Evolutionary conservation across 257 asterid species (phyloP), one percentile per base, ranked within the genome.

Genomic region (Ajuga chamaepitys): DNA sequence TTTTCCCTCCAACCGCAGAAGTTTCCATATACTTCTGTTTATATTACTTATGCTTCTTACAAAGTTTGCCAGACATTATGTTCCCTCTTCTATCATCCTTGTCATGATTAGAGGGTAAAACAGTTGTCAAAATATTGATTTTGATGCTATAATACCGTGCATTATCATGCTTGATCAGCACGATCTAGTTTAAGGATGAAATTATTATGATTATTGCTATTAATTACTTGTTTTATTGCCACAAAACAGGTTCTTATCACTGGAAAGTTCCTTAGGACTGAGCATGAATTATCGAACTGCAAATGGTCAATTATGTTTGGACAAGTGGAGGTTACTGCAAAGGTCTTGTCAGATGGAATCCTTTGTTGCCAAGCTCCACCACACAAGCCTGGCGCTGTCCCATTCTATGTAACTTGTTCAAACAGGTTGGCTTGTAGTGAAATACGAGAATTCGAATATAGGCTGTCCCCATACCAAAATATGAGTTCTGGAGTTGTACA

Each of bases 271-370:
- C 90, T 90, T 51, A 84, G 78, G 79, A 75, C 79, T 66, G 79
- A 75, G 58, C 62, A 79, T 45, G 93, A 80, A 48, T 64, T 79
- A 21, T 73, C 78, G 38, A 70, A 66, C 16, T 82, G 68, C 77
- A 81, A 81, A 74, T 90, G 96, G 96, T 82, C 96, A 46, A 66
- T 89, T 62, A 90, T 90, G 97, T 90, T 90, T 78, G 96, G 97
- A 55, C 87, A 83, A 78, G 70, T 89, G 72, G 96, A 89, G 87
- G 91, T 89, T 62, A 83, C 79, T 41, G 95, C 88, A 14, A 81
- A 83, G 73, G 86, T 89, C 61, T 76, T 86, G 62, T 73, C 75
- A 5, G 82, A 80, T 32, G 93, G 96, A 18, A 70, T 81, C 75
- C 96, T 89, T 50, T 75, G 85, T 72, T 89, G 96, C 74, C 32